Base-by-base conservation (phyloP, 2,329 filamentous ascomycete genomes). In the Trichoderma arundinaceum region DNA sequence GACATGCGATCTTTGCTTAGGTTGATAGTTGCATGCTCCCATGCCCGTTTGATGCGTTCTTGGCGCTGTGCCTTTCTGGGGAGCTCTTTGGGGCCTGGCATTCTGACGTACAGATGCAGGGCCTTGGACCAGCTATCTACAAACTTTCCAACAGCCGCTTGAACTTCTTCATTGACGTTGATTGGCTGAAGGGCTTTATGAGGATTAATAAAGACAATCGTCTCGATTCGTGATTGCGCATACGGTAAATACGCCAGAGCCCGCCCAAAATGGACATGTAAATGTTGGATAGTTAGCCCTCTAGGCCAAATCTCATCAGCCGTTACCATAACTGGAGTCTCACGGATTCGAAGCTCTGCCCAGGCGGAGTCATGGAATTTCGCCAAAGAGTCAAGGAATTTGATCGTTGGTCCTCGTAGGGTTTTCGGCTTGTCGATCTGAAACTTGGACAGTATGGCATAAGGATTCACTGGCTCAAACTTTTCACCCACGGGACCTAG, bases 1-100 rank as follows among this genome's bases (percentile, higher is more conserved):
- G 64, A 57, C 58, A 66, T 63, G 17, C 64, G 64, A 15, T 5
- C 32, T 17, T 57, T 56, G 39, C 51, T 57, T 4, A 66, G 52
- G n/a, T 41, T 43, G n/a, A 43, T 7, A 4, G 43, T 66, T 5
- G 64, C 59, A 19, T 66, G 19, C 1, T 17, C n/a, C 64, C 64
- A 66, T 9, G 64, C 59, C 15, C n/a, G 51, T 17, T 13, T 17
- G 8, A 64, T 52, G 35, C 43, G 64, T 3, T 63, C 43, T 15
- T 48, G 39, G 7, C 59, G 64, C 28, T 44, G 35, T 8, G 5
- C 10, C 38, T 41, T 15, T 7, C 17, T 19, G 15, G 56, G 9
- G 4, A 33, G 17, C 33, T 53, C 41, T 4, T 28, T 28, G 22
- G 22, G 22, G 35, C 48, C 52, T 3, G 33, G 43, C 28, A 22